Conservation (phyloP, 768 basidiomycete genomes). For the Boletellus ananiceps region DNA sequence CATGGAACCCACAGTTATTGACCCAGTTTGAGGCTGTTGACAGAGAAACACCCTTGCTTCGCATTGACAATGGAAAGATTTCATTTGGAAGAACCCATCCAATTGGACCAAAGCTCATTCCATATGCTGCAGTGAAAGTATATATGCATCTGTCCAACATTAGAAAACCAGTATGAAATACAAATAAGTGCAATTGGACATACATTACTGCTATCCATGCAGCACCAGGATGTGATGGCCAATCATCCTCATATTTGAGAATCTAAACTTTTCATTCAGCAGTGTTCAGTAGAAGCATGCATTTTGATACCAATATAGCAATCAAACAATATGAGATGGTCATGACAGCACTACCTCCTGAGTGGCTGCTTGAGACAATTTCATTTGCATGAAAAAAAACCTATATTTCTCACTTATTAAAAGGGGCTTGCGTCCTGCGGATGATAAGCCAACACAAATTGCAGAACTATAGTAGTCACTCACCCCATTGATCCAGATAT, state of each 20-base stretch:
- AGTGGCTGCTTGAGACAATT: neutral
- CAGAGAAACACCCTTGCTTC: slow-evolving; percentile 78
- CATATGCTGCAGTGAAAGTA: slow-evolving; percentile 72
- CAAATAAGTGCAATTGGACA: slow-evolving; percentile 18
- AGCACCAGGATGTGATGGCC: slow-evolving; percentile 52
- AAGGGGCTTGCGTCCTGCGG: slow-evolving; percentile 58
- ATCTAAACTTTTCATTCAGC: slow-evolving; percentile 34
- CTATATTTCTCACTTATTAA: slow-evolving; percentile 40
- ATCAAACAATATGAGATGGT: slow-evolving; percentile 58
- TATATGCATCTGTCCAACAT: slow-evolving; percentile 52
- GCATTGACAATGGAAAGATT: slow-evolving; percentile 73
- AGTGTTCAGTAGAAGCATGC: neutral
- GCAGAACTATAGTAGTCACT: slow-evolving; percentile 5
- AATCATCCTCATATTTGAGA: slow-evolving; percentile 46
- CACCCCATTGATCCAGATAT: slow-evolving; percentile 64
- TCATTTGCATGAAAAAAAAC: neutral
- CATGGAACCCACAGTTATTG: slow-evolving; percentile 60
- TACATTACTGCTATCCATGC: slow-evolving; percentile 71
- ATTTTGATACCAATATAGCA: slow-evolving; percentile 49
- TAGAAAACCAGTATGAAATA: neutral
- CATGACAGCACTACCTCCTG: slow-evolving; percentile 63
- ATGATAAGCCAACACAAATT: neutral
- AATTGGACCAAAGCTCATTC: slow-evolving; percentile 72
- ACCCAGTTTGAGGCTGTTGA: slow-evolving; percentile 85
- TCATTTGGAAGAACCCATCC: slow-evolving; percentile 84